Percentiles rank a stretch among this genome's conserved stretches.
These are phyloP conservation scores for Quercus aquifolioides DNA, from an alignment of 306 rosid species.

Conservation along the genomic window DNA sequence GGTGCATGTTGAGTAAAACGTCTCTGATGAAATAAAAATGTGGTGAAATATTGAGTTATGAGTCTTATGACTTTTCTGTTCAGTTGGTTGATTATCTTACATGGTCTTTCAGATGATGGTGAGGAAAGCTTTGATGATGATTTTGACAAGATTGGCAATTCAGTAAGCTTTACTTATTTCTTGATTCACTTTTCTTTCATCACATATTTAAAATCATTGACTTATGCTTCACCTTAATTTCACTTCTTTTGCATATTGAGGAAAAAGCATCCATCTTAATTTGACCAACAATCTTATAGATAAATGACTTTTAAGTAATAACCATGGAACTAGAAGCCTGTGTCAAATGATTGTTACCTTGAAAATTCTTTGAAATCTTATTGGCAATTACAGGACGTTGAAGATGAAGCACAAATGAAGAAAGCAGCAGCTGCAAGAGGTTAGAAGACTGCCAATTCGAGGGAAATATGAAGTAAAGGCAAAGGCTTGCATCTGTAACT, in stretches of 20 bases:
- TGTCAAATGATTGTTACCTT: neutral
- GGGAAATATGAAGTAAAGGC: slow-evolving; percentile 12
- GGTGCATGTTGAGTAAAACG: neutral
- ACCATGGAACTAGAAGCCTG: neutral
- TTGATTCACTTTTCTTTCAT: neutral
- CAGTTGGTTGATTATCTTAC: slow-evolving; percentile 10
- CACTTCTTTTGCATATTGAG: neutral
- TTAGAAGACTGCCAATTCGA: slow-evolving; percentile 11
- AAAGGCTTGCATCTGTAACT: slow-evolving; percentile 24
- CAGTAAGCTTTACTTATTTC: slow-evolving; percentile 50
- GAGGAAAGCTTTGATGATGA: slow-evolving; percentile 89
- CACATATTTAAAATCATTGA: neutral
- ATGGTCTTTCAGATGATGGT: slow-evolving; percentile 66
- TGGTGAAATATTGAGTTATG: too few relatives aligned
- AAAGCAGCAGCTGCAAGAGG: slow-evolving; percentile 32
- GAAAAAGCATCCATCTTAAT: neutral
- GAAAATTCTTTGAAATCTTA: slow-evolving; percentile 1
- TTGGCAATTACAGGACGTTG: slow-evolving; percentile 70
- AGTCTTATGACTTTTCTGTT: neutral
- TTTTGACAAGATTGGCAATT: slow-evolving; percentile 93
- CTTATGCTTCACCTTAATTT: neutral
- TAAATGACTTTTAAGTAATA: neutral
- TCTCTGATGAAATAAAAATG: too few relatives aligned
- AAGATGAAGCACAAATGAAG: slow-evolving; percentile 64
- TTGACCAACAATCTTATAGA: neutral